Evolutionary conservation across 2,329 filamentous ascomycete genomes (phyloP).

Genomic region (Curvularia hawaiiensis): DNA sequence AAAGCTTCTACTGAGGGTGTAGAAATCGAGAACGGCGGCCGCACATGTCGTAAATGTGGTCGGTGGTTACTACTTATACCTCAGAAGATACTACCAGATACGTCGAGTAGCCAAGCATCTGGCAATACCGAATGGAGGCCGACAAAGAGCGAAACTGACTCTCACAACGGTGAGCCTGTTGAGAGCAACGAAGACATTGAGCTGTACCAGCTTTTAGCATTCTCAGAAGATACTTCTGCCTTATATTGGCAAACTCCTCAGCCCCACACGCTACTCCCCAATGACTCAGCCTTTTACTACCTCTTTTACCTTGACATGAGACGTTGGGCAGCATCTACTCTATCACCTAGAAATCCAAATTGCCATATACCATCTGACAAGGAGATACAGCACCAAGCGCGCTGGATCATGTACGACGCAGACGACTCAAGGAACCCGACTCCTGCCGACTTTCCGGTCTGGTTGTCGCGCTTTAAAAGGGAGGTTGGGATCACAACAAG

Average conservation of each 20-base stretch:
- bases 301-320: conserved; percentile 27
- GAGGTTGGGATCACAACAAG: conserved; percentile 24
- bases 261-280: conserved; percentile 14
- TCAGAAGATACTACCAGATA: too few species aligned
- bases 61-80: too few species aligned
- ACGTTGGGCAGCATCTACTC: conserved; percentile 31
- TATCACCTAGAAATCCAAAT: conserved; percentile 31
- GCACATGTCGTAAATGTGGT: too few species aligned
- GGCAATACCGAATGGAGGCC: too few species aligned
- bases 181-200: too few species aligned
- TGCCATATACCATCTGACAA: conserved; percentile 36
- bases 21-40: too few species aligned
- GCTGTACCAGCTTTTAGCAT: background rate
- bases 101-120: too few species aligned
- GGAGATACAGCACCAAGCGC: conserved; percentile 40
- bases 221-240: background rate
- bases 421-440: conserved; percentile 48
- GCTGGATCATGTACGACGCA: conserved; percentile 40
- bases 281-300: conserved; percentile 25
- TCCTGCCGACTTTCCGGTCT: conserved; percentile 41
- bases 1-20: too few species aligned
- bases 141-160: too few species aligned
- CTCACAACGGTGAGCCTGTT: too few species aligned
- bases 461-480: conserved; percentile 39
- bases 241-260: background rate